Evolutionary conservation across 495 filamentous ascomycete genomes (phyloP).

Genomic region (Cercophora samala): DNA sequence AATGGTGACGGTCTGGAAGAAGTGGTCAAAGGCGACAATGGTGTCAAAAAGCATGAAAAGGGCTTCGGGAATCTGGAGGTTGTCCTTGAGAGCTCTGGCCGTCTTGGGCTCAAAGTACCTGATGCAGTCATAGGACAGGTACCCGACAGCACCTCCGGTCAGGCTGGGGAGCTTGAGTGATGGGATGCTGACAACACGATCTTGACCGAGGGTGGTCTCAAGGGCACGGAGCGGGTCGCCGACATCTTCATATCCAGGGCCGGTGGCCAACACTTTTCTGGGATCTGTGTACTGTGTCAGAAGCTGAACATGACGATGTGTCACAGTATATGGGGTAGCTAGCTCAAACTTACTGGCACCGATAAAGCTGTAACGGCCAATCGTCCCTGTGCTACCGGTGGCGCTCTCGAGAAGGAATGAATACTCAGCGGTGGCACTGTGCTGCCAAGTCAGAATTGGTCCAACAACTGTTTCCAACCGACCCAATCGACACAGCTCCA

Average conservation of each 20-base stretch:
- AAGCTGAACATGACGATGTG: neutral
- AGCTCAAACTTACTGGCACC: conserved; percentile 58
- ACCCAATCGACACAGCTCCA: neutral
- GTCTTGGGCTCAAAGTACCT: conserved; percentile 97
- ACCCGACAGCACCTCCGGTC: conserved; percentile 90
- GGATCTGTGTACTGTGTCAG: conserved; percentile 43
- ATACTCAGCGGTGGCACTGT: conserved; percentile 64
- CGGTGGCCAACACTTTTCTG: conserved; percentile 80
- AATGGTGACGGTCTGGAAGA: conserved; percentile 86
- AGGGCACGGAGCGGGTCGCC: conserved; percentile 78
- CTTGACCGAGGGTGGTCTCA: conserved; percentile 71
- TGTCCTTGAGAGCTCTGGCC: conserved; percentile 77
- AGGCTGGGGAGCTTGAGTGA: conserved; percentile 76
- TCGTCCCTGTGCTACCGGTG: conserved; percentile 84
- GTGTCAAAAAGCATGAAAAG: conserved; percentile 98
- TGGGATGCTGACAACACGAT: conserved; percentile 75
- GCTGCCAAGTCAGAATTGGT: conserved; percentile 7
- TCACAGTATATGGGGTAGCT: neutral
- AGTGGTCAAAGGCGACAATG: conserved; percentile 91
- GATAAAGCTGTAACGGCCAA: conserved; percentile 92
- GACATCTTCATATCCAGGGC: conserved; percentile 77
- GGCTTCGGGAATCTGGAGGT: conserved; percentile 82
- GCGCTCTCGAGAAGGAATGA: conserved; percentile 95
- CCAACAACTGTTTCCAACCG: neutral
- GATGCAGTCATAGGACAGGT: conserved; percentile 96